Base-by-base conservation (phyloP, 805 yeast species). In the Yarrowia hollandica region DNA sequence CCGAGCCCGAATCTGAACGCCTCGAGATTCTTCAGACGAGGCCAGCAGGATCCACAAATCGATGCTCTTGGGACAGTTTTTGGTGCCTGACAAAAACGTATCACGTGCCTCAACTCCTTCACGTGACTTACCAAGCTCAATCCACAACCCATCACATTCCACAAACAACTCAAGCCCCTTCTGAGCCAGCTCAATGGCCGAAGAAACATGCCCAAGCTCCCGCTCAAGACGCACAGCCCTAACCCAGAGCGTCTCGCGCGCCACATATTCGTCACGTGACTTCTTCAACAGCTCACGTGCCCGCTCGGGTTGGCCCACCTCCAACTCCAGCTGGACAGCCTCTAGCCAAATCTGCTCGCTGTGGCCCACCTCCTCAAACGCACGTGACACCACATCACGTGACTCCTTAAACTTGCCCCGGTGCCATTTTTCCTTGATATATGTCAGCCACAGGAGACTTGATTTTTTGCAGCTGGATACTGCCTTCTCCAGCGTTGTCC, bases 271-370 rank as follows among this genome's bases (percentile, higher is more conserved):
- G 10, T 65, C 62, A 4, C 73, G 62, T 0, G 86, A 85, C 4
- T 68, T 63, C 1, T 68, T 69, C 59, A 77, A 77, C 33, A 79
- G 60, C 10, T 65, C 64, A 3, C 70, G 60, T 0, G 80, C 82
- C 12, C 68, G 64, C 0, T 69, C 71, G 30, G 65, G 68, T 28
- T 78, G 67, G 4, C 72, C 70, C 5, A 74, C 71, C 19, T 75
- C 75, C 15, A 74, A 72, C 60, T 87, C 88, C 30, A 90, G 70
- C 63, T 88, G 85, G 21, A 86, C 75, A n/a, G 84, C 77, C 0
- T 92, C 92, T 52, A 85, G 72, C 88, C 90, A 85, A 9, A 89
- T 68, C 21, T 78, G 81, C 61, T 82, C 84, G 61, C 74, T 75
- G 0, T 70, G 63, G 1, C 85, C 80, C 8, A 79, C 70, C 2